Evolutionary conservation across 768 basidiomycete species (phyloP), one percentile per base, ranked within the genome.

Genomic region (Melanogaster broomeanus): DNA sequence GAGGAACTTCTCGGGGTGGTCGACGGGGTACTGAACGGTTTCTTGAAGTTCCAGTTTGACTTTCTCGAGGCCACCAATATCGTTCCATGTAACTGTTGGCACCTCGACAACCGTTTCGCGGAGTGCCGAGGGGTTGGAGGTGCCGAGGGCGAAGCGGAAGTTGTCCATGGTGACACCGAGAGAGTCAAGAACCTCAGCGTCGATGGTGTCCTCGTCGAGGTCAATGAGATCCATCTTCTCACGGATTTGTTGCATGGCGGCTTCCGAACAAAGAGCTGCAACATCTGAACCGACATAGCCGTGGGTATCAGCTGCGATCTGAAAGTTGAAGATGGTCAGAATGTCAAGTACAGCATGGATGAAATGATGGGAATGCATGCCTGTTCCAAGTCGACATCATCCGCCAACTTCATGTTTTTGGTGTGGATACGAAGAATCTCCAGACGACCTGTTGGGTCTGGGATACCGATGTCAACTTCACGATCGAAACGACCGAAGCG

Each of bases 131-230:
- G 97, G 97, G 75, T 98, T 98, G 63, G 94, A 96, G 24, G 87
- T 85, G 52, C 97, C 97, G 49, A 99, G 88, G 4, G 97, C 97
- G 71, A 98, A 98, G 53, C 96, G 88, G 93, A 98, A 98, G 80
- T 98, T 98, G 66, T 99, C 97, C 96, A 98, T 98, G 25, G 97
- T 99, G 60, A 99, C 95, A 59, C 97, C 97, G 44, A 99, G 90
- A 6, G 95, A 91, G 73, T 99, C 97, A 48, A 99, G 88, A 2
- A 99, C 96, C 72, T 99, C 97, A 8, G 97, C 97, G 64, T 99
- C 97, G 65, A 99, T 99, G 44, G 96, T 98, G 67, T 99, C 97
- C 72, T 96, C 92, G 57, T 94, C 93, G 27, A 96, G 82, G 69
- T 95, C 93, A 57, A 96, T 93, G 60, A 93, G 75, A 61, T 98